Conservation (phyloP, 2,329 filamentous ascomycete genomes). For the Diaporthe sp. region DNA sequence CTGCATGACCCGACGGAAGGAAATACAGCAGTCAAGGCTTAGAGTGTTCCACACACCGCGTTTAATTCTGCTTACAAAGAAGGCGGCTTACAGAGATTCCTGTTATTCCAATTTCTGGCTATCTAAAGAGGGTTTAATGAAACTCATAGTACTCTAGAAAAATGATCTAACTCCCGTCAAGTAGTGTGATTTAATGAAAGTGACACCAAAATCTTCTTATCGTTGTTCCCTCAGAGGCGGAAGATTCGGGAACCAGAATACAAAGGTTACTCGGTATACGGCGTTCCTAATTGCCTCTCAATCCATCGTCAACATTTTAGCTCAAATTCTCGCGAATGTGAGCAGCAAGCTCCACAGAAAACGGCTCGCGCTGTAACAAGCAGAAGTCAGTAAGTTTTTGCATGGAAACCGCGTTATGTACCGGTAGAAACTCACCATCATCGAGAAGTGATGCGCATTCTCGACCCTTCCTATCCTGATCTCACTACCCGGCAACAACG, state of each 20-base stretch:
- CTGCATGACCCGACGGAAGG: not conserved
- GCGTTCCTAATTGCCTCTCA: not conserved
- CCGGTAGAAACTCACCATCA: slow-evolving; percentile 19
- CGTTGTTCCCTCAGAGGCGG: not conserved
- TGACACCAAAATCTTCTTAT: too few species aligned
- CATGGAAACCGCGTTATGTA: fast-evolving
- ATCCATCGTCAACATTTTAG: not conserved
- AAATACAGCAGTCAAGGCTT: not conserved
- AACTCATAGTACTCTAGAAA: not conserved
- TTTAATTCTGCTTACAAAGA: too few species aligned
- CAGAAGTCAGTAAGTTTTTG: not conserved
- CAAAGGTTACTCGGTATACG: too few species aligned
- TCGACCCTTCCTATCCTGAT: not conserved
- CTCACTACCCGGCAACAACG: slow-evolving; percentile 3
- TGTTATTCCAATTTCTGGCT: not conserved
- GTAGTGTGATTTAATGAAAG: not conserved
- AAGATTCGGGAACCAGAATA: fast-evolving
- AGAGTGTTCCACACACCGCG: not conserved
- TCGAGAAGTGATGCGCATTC: slow-evolving; percentile 30
- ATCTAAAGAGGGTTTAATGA: not conserved
- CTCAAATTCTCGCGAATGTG: slow-evolving; percentile 6
- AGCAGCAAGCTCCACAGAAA: slow-evolving; percentile 11
- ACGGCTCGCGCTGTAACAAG: slow-evolving; percentile 7
- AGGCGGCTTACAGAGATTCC: not conserved
- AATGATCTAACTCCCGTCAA: not conserved